Base-by-base conservation (phyloP, 345 rosid species). In the Linum tenue region DNA sequence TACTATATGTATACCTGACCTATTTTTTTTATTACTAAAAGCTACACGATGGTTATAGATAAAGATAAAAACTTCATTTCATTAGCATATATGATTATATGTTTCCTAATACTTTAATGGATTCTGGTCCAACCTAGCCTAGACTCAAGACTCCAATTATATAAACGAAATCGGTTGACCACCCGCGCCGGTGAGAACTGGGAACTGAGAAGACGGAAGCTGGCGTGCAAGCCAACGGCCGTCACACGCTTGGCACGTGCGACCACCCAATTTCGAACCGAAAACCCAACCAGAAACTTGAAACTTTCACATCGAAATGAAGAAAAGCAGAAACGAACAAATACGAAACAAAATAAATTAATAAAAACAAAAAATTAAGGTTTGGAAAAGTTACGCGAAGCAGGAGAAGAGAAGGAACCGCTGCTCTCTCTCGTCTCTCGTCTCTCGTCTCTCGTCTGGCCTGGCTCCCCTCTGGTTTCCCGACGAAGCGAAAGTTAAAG, bases 191-290 rank as follows among this genome's bases (percentile, higher is more conserved):
- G 31, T 22, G 31, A 0, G 31, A 22, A 22, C 31, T 22, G 31
- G 31, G 31, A 22, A 22, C 31, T 22, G 31, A 22, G 31, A 22
- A 22, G 31, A 22, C 31, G 31, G 31, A 22, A 22, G 31, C 31
- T 22, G 31, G 31, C 31, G 53, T 15, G 53, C 14, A 55, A 63
- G 10, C 70, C 50, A 39, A 56, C 71, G 55, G 56, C 62, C 39
- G 7, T 8, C 69, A 17, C 81, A 76, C 62, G 72, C 73, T 22
- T 56, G 64, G 72, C 80, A 74, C 77, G 78, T 79, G 81, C 68
- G 15, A 5, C 15, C 37, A 11, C 65, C 67, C 55, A 70, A 66
- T 58, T 7, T 51, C 3, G 61, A 78, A 73, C 64, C 40, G 14
- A 1, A 60, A 59, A 73, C 65, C 72, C 64, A 64, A 69, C 77